Percentiles rank a stretch among this genome's conserved stretches.
Conservation (phyloP, 1,284 basidiomycete genomes). For the Porodaedalea pini region DNA sequence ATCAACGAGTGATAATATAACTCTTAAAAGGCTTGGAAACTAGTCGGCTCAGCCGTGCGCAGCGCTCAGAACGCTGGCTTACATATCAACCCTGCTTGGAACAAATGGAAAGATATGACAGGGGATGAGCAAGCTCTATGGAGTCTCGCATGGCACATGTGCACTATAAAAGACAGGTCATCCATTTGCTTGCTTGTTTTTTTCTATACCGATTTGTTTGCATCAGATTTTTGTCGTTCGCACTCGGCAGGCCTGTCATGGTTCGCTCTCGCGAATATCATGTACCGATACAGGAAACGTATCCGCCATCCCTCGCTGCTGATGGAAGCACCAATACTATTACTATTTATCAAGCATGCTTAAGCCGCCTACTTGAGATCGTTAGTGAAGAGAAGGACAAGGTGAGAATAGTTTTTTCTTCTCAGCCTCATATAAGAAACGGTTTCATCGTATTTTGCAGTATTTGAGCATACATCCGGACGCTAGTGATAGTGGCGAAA, state of each 20-base stretch:
- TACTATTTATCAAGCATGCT: conserved; percentile 34
- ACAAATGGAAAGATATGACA: conserved; percentile 46
- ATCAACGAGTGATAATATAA: no score
- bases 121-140: conserved; percentile 36
- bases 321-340: conserved; percentile 38
- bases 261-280: conserved; percentile 22
- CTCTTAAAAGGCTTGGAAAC: conserved; percentile 46
- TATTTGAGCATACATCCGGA: conserved; percentile 11
- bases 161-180: conserved; percentile 14
- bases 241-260: conserved; percentile 45
- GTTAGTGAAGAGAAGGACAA: conserved; percentile 41
- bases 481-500: background rate
- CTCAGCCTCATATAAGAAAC: background rate
- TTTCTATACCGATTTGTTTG: background rate
- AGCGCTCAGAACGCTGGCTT: conserved; percentile 48
- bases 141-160: conserved; percentile 8
- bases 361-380: conserved; percentile 39
- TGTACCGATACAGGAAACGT: conserved; percentile 27
- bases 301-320: conserved; percentile 37
- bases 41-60: conserved; percentile 42
- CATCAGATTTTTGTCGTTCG: conserved; percentile 29
- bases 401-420: conserved; percentile 31
- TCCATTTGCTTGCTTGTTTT: background rate
- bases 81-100: conserved; percentile 47
- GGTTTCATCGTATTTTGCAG: background rate